Evolutionary conservation across 352 stramenopile genomes (phyloP).

Genomic region (Aphanomyces stellatus): DNA sequence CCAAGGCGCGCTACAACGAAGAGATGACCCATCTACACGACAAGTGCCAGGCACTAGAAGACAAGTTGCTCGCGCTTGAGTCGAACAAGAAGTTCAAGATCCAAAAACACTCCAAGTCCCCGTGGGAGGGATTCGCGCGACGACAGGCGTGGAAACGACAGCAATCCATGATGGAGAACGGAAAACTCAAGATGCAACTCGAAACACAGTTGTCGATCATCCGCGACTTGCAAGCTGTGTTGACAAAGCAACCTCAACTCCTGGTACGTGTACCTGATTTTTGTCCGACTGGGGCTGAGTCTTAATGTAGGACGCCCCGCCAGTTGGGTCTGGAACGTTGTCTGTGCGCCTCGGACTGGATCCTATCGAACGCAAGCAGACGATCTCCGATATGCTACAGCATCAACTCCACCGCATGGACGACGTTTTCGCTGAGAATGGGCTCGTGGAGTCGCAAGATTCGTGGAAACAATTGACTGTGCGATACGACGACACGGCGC

Average conservation of each 20-base stretch:
- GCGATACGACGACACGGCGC: neutral
- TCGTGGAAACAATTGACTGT: conserved; percentile 13
- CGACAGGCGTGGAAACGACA: conserved; percentile 7
- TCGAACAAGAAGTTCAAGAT: conserved; percentile 9
- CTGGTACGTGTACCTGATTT: neutral
- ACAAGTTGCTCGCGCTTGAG: neutral
- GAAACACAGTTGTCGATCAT: conserved; percentile 10
- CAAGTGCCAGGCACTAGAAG: neutral
- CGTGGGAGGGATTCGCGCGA: conserved; percentile 13
- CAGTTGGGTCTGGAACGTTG: neutral
- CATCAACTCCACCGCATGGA: neutral
- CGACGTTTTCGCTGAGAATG: neutral
- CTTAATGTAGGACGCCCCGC: neutral
- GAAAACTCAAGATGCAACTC: neutral
- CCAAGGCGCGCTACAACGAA: conserved; percentile 9
- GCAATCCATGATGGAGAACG: neutral
- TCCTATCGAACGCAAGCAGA: neutral
- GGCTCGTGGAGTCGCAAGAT: neutral
- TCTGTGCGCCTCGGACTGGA: neutral
- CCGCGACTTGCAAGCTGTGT: neutral
- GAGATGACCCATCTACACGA: conserved; percentile 2
- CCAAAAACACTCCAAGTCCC: neutral
- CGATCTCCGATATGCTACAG: neutral
- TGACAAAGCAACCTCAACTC: conserved; percentile 2
- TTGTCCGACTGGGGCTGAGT: neutral